phyloP scores from a whole-genome alignment of 2,329 filamentous ascomycete species.

The Achaetomium macrosporum region DNA sequence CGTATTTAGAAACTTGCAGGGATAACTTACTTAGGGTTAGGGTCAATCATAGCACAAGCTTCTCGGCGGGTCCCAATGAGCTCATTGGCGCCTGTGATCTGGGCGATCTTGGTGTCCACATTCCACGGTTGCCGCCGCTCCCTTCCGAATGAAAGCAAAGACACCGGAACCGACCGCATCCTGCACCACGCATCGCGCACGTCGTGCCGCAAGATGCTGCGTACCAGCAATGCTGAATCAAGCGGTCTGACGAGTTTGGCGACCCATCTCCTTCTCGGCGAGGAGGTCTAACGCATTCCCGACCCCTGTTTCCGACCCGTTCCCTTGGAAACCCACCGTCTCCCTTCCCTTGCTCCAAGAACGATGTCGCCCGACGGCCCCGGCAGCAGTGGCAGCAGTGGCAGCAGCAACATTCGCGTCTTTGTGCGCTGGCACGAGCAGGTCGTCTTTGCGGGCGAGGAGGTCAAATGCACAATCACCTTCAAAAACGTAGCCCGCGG shows the following conservation, averaged over 20 bases:
- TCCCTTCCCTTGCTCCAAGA: not conserved
- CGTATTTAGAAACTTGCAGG: no score
- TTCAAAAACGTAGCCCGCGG: conserved; percentile 74
- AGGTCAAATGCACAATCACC: conserved; percentile 90
- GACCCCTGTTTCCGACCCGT: not conserved
- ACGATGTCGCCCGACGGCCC: conserved; percentile 17
- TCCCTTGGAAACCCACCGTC: not conserved
- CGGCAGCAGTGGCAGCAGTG: not conserved
- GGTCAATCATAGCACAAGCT: not conserved
- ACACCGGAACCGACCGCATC: not conserved
- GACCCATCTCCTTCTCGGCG: conserved; percentile 4
- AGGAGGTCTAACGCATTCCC: not conserved
- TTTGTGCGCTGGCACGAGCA: conserved; percentile 93
- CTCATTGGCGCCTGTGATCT: conserved; percentile 3
- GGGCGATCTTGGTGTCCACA: not conserved
- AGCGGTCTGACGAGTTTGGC: conserved; percentile 16
- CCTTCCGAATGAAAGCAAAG: conserved; percentile 1
- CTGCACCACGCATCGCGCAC: conserved; percentile 1
- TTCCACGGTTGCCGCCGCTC: not conserved
- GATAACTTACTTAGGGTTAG: not conserved
- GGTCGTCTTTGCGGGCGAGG: conserved; percentile 93
- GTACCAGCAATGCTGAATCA: conserved; percentile 20
- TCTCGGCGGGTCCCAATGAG: not conserved
- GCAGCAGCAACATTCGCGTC: conserved; percentile 71
- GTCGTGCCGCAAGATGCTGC: conserved; percentile 20